A percentile compares a stretch with the other conserved stretches of the same genome.
Conservation (phyloP, 2,329 filamentous ascomycete species). For the Hansfordia pulvinata region DNA sequence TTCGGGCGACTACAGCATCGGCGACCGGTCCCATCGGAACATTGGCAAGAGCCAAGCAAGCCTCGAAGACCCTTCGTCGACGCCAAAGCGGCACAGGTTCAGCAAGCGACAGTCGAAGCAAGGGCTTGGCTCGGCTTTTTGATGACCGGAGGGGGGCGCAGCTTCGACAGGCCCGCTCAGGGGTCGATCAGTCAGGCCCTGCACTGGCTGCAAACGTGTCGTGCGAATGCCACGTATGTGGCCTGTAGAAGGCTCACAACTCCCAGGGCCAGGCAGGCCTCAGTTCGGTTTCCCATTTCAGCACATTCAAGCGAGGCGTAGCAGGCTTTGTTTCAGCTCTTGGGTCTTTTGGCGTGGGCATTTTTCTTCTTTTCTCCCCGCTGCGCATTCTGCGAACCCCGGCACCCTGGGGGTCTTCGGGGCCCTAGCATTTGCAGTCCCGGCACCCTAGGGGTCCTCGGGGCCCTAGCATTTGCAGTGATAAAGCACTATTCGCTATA, state of each 20-base stretch:
- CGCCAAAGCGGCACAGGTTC: constrained; percentile 52
- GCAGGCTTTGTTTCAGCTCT: constrained; percentile 3
- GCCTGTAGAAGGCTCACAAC: constrained; percentile 3
- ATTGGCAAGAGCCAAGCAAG: constrained; percentile 45
- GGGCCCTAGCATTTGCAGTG: too few relatives aligned
- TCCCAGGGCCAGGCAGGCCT: constrained; percentile 4
- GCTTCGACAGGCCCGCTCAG: too few relatives aligned
- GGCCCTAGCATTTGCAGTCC: too few relatives aligned
- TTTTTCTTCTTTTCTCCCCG: too few relatives aligned
- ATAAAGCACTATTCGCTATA: too few relatives aligned
- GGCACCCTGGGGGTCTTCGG: too few relatives aligned
- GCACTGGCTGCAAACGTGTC: too few relatives aligned
- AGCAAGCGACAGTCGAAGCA: constrained; percentile 91
- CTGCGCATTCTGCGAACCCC: too few relatives aligned
- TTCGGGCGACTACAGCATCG: constrained; percentile 32
- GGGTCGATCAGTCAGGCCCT: too few relatives aligned
- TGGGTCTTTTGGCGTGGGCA: background rate
- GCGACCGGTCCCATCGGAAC: constrained; percentile 39
- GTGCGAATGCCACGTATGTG: constrained; percentile 5
- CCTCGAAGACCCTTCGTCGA: constrained; percentile 31
- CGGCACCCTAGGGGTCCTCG: too few relatives aligned
- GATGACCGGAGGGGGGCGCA: too few relatives aligned
- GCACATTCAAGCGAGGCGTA: constrained; percentile 6
- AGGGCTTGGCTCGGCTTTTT: constrained; percentile 83
- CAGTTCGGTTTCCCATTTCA: constrained; percentile 5